Percentiles rank a stretch among this genome's conserved stretches.
phyloP scores from a whole-genome alignment of 2,329 filamentous ascomycete species.

The Fusarium hostae region DNA sequence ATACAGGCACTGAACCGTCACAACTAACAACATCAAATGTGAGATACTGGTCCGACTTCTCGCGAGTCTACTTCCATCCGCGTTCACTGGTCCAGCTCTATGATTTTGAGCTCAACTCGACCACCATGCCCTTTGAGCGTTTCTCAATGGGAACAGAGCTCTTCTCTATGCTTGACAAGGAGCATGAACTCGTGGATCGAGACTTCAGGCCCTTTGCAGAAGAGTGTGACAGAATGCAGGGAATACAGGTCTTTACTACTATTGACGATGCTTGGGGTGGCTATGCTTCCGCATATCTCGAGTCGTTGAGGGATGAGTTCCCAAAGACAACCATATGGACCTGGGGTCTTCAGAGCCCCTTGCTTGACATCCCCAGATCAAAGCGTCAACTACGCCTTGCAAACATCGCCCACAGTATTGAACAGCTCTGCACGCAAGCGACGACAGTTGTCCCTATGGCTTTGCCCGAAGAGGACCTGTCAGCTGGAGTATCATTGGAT shows the following conservation, averaged over 20 bases:
- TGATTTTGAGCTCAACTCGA: slow-evolving; percentile 86
- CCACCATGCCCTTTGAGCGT: slow-evolving; percentile 86
- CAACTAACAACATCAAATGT: slow-evolving; percentile 75
- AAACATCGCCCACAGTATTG: slow-evolving; percentile 79
- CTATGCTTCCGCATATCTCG: slow-evolving; percentile 77
- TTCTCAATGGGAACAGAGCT: slow-evolving; percentile 86
- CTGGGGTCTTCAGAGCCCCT: slow-evolving; percentile 80
- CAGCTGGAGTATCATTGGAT: slow-evolving; percentile 70
- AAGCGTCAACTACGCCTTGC: slow-evolving; percentile 66
- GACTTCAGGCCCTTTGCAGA: slow-evolving; percentile 89
- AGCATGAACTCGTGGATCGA: slow-evolving; percentile 89
- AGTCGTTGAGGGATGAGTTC: slow-evolving; percentile 88
- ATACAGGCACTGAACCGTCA: slow-evolving; percentile 75
- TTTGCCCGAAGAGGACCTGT: slow-evolving; percentile 66
- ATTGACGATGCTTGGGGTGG: slow-evolving; percentile 85
- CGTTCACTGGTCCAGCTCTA: slow-evolving; percentile 86
- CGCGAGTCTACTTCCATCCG: slow-evolving; percentile 91
- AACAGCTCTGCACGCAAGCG: slow-evolving; percentile 74
- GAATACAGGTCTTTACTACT: slow-evolving; percentile 79
- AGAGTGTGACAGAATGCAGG: slow-evolving; percentile 93
- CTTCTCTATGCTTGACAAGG: slow-evolving; percentile 77
- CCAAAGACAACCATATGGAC: slow-evolving; percentile 88
- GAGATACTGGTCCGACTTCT: slow-evolving; percentile 98
- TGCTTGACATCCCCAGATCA: slow-evolving; percentile 65
- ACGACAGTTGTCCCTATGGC: slow-evolving; percentile 83